Conservation (phyloP, 2,329 filamentous ascomycete species). For the Paraphoma sp. region DNA sequence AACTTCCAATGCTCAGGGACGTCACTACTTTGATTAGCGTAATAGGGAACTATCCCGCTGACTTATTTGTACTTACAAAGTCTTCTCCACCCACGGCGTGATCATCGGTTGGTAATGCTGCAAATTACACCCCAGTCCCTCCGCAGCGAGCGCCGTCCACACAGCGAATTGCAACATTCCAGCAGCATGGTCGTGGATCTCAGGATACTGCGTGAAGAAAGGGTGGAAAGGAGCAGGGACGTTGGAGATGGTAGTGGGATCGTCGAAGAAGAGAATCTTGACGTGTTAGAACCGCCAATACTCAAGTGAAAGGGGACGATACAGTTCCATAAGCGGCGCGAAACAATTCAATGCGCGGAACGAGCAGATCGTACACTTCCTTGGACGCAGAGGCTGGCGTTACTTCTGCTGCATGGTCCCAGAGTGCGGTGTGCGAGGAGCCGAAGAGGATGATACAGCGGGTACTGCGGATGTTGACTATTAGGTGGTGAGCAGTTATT, state of each 20-base stretch:
- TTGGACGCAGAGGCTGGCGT: constrained; percentile 7
- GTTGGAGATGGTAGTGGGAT: constrained; percentile 12
- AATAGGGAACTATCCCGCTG: background rate
- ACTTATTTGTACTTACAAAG: constrained; percentile 10
- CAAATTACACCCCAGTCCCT: constrained; percentile 32
- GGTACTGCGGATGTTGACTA: constrained; percentile 36
- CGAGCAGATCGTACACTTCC: constrained; percentile 12
- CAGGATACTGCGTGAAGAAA: constrained; percentile 20
- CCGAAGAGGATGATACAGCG: constrained; percentile 36
- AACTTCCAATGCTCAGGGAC: constrained; percentile 29
- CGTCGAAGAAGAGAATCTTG: constrained; percentile 29
- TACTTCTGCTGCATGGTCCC: constrained; percentile 24
- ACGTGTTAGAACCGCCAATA: background rate
- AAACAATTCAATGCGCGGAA: constrained; percentile 30
- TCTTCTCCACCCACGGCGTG: constrained; percentile 27
- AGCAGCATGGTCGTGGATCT: constrained; percentile 30
- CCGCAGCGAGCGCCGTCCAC: constrained; percentile 35
- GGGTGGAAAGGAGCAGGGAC: constrained; percentile 21
- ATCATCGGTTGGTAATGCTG: constrained; percentile 38
- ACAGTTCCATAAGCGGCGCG: constrained; percentile 29
- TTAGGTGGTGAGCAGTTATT: background rate
- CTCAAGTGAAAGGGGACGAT: constrained; percentile 2
- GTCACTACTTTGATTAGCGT: constrained; percentile 1
- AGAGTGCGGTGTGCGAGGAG: constrained; percentile 29
- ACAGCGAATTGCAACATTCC: constrained; percentile 34